Evolutionary conservation across 768 basidiomycete species (phyloP), one percentile per base, ranked within the genome.

Genomic region (Rhodotorula kratochvilovae): DNA sequence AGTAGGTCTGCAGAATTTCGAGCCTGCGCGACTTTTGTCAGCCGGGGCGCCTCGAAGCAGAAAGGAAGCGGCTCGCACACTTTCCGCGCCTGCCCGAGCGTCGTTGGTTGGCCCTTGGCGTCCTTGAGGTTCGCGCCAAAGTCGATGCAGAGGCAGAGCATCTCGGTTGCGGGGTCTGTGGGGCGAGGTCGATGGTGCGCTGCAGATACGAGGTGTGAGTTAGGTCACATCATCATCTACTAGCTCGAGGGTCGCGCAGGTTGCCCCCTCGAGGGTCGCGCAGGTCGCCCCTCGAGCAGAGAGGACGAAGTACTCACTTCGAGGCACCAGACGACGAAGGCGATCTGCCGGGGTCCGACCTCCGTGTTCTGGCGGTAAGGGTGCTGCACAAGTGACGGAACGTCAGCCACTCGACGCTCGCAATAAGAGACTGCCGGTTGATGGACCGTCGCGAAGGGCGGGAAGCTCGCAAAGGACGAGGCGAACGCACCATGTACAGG

Each of bases 251-350:
- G 15, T 13, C 25, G n/a, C 51, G 60, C 13, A 33, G 45, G 33
- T 0, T 4, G n/a, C n/a, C 1, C 13, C 15, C 11, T 3, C 31
- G 43, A n/a, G 17, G n/a, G 15, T 13, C 25, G n/a, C 51, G 60
- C 13, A 33, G 45, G 33, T 0, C 13, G n/a, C 1, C 13, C 15
- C 11, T 3, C 31, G 43, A n/a, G 17, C n/a, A 45, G 39, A 23
- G 45, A 45, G 63, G 35, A 31, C 10, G 35, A n/a, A n/a, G n/a
- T n/a, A n/a, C 53, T 29, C 42, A 59, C 58, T 42, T 95, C 92
- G 39, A 93, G 80, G 81, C 87, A 84, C 86, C 88, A 94, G 25
- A 92, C 85, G 2, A 85, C 83, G 75, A 85, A 89, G 58, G 90
- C 85, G 59, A 67, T 71, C 55, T 74, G 73, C 33, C 56, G 25